Evolutionary conservation across 306 rosid genomes (phyloP).

Genomic region (Trichosanthes cucumerina): DNA sequence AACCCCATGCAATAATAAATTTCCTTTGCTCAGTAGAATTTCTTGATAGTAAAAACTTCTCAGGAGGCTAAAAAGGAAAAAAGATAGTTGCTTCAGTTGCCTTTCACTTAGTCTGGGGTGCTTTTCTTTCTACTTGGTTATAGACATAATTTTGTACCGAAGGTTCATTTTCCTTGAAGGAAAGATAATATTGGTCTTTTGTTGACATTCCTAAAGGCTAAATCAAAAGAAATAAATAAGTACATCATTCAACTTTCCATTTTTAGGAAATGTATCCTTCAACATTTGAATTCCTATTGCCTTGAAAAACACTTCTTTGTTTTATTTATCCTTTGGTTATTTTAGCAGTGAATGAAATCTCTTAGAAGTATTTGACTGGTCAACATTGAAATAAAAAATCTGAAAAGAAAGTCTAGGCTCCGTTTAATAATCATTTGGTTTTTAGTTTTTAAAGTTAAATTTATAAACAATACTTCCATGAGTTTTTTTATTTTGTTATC

Average conservation of each 20-base stretch:
- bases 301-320: not conserved
- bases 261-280: not conserved
- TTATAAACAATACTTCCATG: too few relatives aligned
- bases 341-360: not conserved
- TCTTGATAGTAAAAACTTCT: not conserved
- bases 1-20: conserved; percentile 7
- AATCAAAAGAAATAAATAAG: not conserved
- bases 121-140: conserved; percentile 1
- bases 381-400: not conserved
- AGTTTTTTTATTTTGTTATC: too few relatives aligned
- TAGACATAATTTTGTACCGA: not conserved
- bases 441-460: too few relatives aligned
- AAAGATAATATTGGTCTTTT: not conserved
- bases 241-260: not conserved
- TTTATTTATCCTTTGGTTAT: not conserved
- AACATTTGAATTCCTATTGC: not conserved
- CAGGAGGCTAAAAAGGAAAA: not conserved
- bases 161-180: not conserved
- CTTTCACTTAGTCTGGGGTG: not conserved
- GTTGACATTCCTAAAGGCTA: not conserved
- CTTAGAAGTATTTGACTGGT: not conserved
- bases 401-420: not conserved
- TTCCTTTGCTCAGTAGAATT: not conserved
- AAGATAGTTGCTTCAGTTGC: not conserved
- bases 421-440: too few relatives aligned